Percentiles rank a stretch among this genome's conserved stretches.
phyloP scores from a whole-genome alignment of 2,329 filamentous ascomycete species.

The Sporothrix sp. region DNA sequence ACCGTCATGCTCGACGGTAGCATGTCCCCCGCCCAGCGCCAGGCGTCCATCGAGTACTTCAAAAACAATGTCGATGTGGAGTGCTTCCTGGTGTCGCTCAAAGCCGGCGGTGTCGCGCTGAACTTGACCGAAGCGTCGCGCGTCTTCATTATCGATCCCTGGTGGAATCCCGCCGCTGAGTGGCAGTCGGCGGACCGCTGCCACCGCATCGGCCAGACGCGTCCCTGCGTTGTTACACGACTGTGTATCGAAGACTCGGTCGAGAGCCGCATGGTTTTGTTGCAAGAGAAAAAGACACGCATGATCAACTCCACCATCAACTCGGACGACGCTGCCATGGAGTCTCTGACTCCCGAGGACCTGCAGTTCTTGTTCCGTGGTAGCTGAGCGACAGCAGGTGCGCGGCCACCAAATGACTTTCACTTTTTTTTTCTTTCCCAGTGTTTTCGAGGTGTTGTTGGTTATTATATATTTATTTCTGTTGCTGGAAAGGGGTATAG shows the following conservation, averaged over 20 bases:
- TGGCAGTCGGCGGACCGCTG: constrained; percentile 95
- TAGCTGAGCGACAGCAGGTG: constrained; percentile 22
- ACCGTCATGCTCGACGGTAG: constrained; percentile 97
- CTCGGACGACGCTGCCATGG: constrained; percentile 81
- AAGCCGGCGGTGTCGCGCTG: constrained; percentile 89
- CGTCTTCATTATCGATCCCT: constrained; percentile 95
- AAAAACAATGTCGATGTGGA: constrained; percentile 93
- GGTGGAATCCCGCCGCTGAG: constrained; percentile 99
- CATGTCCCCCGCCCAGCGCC: constrained; percentile 90
- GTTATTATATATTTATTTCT: neutral
- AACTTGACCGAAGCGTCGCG: constrained; percentile 91
- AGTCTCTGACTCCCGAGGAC: constrained; percentile 81
- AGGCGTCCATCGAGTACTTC: constrained; percentile 90
- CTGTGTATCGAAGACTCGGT: constrained; percentile 96
- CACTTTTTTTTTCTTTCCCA: neutral
- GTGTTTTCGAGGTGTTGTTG: neutral
- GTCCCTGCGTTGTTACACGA: constrained; percentile 87
- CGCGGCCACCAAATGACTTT: neutral
- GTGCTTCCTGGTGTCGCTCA: constrained; percentile 90
- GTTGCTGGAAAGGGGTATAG: too few species aligned
- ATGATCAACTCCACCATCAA: constrained; percentile 98
- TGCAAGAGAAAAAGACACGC: constrained; percentile 97
- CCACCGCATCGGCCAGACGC: constrained; percentile 90
- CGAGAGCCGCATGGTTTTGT: constrained; percentile 85
- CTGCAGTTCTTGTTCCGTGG: constrained; percentile 95